Conservation (phyloP, 176 grass and related monocot genomes). For the barley (Hordeum vulgare) region DNA sequence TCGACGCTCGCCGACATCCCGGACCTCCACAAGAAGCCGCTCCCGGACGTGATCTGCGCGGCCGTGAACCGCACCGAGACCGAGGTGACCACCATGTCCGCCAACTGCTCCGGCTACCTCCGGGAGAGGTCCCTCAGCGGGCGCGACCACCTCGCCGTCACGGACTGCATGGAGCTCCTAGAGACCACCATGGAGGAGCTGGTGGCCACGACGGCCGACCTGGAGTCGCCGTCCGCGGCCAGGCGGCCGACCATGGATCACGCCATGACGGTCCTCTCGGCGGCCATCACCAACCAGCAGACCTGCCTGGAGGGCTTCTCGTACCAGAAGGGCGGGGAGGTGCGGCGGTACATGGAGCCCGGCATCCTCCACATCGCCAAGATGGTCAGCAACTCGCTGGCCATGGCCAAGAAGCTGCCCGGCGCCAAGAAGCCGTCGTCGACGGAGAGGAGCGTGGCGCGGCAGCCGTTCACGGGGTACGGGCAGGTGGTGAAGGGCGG, state of each 20-base stretch:
- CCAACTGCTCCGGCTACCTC: constrained; percentile 60
- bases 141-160: constrained; percentile 41
- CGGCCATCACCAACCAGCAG: constrained; percentile 81
- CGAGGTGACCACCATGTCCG: constrained; percentile 21
- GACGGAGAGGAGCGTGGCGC: background rate
- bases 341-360: constrained; percentile 40
- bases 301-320: constrained; percentile 76
- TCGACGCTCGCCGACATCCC: constrained; percentile 58
- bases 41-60: constrained; percentile 50
- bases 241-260: constrained; percentile 17
- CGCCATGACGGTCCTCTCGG: constrained; percentile 64
- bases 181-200: constrained; percentile 64
- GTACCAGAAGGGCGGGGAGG: constrained; percentile 26
- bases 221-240: background rate
- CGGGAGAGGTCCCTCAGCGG: background rate
- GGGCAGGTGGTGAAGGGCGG: constrained; percentile 40
- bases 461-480: constrained; percentile 59
- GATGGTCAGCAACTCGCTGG: constrained; percentile 85
- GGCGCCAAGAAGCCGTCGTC: background rate
- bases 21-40: constrained; percentile 46
- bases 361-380: constrained; percentile 31
- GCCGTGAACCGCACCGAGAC: constrained; percentile 40
- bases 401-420: constrained; percentile 69
- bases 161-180: constrained; percentile 67
- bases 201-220: constrained; percentile 19